phyloP scores from a whole-genome alignment of 345 rosid species.

The Orychophragmus violaceus region DNA sequence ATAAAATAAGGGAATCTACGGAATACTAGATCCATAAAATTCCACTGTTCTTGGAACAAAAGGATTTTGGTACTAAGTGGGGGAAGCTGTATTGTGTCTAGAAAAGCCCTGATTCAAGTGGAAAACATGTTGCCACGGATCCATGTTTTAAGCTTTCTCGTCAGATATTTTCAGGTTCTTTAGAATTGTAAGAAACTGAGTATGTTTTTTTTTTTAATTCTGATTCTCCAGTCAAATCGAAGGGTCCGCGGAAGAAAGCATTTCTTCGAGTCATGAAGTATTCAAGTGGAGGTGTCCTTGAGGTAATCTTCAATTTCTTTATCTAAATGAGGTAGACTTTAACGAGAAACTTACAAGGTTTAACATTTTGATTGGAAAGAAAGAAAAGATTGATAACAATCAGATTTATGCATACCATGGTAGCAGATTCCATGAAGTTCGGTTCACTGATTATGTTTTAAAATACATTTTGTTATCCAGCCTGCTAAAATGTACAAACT shows the following conservation, averaged over 20 bases:
- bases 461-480: conserved; percentile 36
- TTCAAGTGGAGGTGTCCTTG: conserved; percentile 93
- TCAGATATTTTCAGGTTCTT: not conserved
- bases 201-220: not conserved
- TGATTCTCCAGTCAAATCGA: conserved; percentile 59
- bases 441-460: conserved; percentile 11
- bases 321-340: not conserved
- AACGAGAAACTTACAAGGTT: not conserved
- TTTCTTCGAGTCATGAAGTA: conserved; percentile 91
- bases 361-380: not conserved
- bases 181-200: not conserved
- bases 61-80: not conserved
- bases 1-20: not conserved
- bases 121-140: not conserved
- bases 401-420: not conserved
- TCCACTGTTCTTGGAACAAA: not conserved
- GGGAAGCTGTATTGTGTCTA: not conserved
- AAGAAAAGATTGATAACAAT: not conserved
- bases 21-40: not conserved
- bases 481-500: conserved; percentile 93
- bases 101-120: conserved; percentile 1
- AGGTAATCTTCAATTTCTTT: conserved; percentile 47
- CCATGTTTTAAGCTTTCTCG: not conserved
- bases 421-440: conserved; percentile 4
- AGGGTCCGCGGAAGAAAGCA: conserved; percentile 67